Conservation (phyloP, 208 protist species). For the Zelonia costaricensis region DNA sequence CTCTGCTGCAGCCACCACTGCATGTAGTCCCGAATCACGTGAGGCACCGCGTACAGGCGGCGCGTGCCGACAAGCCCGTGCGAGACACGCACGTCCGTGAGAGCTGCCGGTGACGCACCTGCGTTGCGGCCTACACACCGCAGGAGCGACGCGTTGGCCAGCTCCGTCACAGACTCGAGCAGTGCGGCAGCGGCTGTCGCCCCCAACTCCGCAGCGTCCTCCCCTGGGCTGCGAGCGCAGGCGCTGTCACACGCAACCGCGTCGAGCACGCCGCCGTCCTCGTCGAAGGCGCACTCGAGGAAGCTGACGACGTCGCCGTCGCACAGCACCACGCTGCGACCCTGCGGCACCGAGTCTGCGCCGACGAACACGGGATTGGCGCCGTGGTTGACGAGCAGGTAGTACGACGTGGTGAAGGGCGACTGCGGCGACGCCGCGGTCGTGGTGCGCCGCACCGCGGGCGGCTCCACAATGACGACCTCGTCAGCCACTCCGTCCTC, state of each 20-base stretch:
- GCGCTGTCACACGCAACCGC: neutral
- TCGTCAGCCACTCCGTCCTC: constrained; percentile 8
- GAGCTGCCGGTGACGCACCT: neutral
- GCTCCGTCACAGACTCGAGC: constrained; percentile 11
- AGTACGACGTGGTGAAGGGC: constrained; percentile 47
- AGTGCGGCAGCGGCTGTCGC: neutral
- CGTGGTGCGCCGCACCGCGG: neutral
- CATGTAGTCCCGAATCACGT: constrained; percentile 25
- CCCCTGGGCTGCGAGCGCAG: neutral
- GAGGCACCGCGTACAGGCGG: constrained; percentile 18
- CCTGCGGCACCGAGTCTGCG: constrained; percentile 24
- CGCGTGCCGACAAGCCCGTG: constrained; percentile 4
- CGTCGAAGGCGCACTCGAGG: constrained; percentile 77
- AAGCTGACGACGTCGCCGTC: constrained; percentile 80
- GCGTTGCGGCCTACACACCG: neutral
- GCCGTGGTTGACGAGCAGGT: constrained; percentile 74
- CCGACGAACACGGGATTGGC: constrained; percentile 74
- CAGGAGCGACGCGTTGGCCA: constrained; percentile 15
- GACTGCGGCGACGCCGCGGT: neutral
- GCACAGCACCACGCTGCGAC: constrained; percentile 36
- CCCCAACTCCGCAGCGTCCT: constrained; percentile 2
- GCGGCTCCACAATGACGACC: constrained; percentile 5
- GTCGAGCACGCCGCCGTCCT: constrained; percentile 57
- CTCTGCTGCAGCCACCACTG: constrained; percentile 14
- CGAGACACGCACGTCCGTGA: neutral